Conservation (phyloP, 1,139 yeast species). For the Candida tropicalis region DNA sequence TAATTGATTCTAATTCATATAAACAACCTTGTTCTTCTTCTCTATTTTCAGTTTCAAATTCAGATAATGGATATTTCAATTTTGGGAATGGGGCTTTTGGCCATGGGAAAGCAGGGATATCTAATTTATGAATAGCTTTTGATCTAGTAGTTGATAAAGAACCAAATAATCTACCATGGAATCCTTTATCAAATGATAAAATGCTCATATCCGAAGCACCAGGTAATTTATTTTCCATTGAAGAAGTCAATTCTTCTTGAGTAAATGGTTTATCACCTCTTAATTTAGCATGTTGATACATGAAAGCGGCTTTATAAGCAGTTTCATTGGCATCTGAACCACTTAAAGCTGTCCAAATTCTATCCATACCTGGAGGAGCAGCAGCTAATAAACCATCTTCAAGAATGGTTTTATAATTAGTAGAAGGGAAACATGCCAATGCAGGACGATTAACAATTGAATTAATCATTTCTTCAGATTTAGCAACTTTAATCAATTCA, state of each 20-base stretch:
- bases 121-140: conserved; percentile 74
- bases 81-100: conserved; percentile 75
- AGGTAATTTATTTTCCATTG: conserved; percentile 68
- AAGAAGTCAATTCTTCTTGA: conserved; percentile 56
- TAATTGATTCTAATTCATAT: conserved; percentile 53
- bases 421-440: conserved; percentile 71
- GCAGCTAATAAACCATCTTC: conserved; percentile 60
- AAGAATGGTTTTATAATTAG: conserved; percentile 52
- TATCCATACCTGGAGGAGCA: conserved; percentile 68
- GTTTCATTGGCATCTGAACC: conserved; percentile 81
- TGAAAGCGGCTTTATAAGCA: conserved; percentile 77
- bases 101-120: conserved; percentile 77
- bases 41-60: conserved; percentile 52
- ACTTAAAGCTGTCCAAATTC: conserved; percentile 70
- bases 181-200: conserved; percentile 67
- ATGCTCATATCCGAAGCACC: conserved; percentile 72
- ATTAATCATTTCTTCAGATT: conserved; percentile 65
- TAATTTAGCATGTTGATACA: conserved; percentile 64
- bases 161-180: conserved; percentile 78
- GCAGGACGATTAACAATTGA: conserved; percentile 77
- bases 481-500: conserved; percentile 60
- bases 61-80: conserved; percentile 64
- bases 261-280: conserved; percentile 60
- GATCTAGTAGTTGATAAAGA: conserved; percentile 74
- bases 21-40: conserved; percentile 66